Percentiles rank a stretch among this genome's conserved stretches.
These are phyloP conservation scores for Trichoderma atrobrunneum DNA, from an alignment of 2,329 filamentous ascomycete genomes.

Conservation along the genomic window DNA sequence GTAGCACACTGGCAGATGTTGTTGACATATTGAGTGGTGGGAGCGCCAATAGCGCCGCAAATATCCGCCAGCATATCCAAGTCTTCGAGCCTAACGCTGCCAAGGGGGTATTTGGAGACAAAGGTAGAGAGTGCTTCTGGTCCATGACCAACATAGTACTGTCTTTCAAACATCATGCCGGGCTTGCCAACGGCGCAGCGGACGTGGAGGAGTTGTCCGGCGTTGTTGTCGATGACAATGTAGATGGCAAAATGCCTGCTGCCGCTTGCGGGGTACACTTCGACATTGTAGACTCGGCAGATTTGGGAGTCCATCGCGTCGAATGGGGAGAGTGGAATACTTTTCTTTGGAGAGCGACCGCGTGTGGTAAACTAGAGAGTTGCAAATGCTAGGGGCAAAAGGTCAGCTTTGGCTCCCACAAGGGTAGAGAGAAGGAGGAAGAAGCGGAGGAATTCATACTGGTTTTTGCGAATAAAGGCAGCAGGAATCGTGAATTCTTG, in stretches of 20 bases:
- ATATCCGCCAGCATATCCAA: not conserved
- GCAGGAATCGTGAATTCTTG: not conserved
- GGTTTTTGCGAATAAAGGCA: not conserved
- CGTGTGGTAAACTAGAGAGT: not conserved
- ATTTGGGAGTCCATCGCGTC: not conserved
- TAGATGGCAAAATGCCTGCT: not conserved
- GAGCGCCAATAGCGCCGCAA: not conserved
- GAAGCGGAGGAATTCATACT: not conserved
- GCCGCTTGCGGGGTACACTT: not conserved
- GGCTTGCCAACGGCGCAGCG: not conserved
- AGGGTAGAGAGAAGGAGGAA: not conserved
- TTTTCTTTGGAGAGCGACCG: not conserved
- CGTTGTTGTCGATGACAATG: not conserved
- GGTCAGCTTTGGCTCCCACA: not conserved
- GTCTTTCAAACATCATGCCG: constrained; percentile 9
- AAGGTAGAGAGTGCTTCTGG: constrained; percentile 8
- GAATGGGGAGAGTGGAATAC: not conserved
- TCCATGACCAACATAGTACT: not conserved
- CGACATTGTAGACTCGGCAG: constrained; percentile 6
- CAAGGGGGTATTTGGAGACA: not conserved
- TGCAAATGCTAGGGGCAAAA: not conserved
- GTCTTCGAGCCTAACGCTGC: not conserved
- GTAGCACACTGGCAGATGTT: not conserved
- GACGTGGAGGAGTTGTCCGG: constrained; percentile 10
- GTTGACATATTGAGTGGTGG: not conserved